Evolutionary conservation across 2,329 filamentous ascomycete genomes (phyloP).

Genomic region (Trichoderma polysporum): DNA sequence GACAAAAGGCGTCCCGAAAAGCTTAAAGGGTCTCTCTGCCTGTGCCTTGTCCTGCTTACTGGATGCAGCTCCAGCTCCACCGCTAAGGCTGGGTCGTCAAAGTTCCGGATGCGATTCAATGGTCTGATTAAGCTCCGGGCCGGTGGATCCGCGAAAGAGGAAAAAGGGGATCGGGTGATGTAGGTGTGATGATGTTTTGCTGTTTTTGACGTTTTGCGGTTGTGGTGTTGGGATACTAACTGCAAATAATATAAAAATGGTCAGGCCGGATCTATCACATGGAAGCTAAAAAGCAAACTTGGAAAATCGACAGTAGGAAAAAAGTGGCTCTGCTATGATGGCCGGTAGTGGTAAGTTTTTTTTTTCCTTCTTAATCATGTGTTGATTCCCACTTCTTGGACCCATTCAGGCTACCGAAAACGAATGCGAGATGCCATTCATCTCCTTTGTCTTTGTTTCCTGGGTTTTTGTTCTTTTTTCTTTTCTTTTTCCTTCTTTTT

Average conservation of each 20-base stretch:
- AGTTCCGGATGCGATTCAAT: conserved; percentile 8
- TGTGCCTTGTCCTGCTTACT: neutral
- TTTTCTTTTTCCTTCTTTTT: neutral
- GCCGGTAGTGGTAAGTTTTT: neutral
- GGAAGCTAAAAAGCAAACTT: neutral
- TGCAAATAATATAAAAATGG: neutral
- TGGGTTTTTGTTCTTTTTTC: too few relatives aligned
- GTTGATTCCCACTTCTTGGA: neutral
- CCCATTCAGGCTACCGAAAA: neutral
- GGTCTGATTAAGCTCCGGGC: conserved; percentile 9
- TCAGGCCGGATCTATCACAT: neutral
- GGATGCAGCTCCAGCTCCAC: conserved; percentile 4
- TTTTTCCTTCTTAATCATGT: neutral
- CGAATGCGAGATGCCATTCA: neutral
- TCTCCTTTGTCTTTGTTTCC: neutral
- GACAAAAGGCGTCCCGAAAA: neutral
- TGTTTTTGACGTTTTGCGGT: neutral
- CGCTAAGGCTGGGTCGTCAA: conserved; percentile 1
- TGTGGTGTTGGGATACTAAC: too few relatives aligned
- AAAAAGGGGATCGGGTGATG: conserved; percentile 8
- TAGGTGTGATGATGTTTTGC: neutral
- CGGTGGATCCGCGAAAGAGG: conserved; percentile 6
- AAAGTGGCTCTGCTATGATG: neutral
- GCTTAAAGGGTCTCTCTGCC: neutral
- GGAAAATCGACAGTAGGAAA: neutral